phyloP scores from a whole-genome alignment of 768 basidiomycete genomes.

The Fomitopsis serialis region DNA sequence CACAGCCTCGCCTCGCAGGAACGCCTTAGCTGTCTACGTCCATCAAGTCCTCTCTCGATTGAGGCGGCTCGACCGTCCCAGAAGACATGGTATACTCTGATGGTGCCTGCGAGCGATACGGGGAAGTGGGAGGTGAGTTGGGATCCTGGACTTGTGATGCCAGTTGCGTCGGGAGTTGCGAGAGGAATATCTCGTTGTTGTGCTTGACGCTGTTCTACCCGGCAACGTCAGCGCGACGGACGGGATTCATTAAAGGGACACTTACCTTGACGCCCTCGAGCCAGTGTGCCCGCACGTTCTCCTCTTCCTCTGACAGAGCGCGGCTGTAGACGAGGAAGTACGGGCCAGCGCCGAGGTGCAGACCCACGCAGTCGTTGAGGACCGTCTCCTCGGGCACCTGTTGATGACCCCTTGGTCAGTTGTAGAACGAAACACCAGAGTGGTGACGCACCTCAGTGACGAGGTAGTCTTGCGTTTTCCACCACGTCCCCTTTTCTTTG shows the following conservation, averaged over 20 bases:
- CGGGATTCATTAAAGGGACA: not conserved
- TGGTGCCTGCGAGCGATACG: conserved; percentile 8
- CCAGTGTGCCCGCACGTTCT: conserved; percentile 21
- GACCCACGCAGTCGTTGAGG: conserved; percentile 60
- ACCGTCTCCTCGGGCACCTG: conserved; percentile 71
- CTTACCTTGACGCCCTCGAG: conserved; percentile 25
- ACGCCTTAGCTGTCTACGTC: conserved; percentile 9
- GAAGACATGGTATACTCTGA: conserved; percentile 18
- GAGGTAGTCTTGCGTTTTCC: conserved; percentile 70
- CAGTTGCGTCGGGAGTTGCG: conserved; percentile 25
- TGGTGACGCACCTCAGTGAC: conserved; percentile 51
- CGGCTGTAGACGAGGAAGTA: conserved; percentile 70
- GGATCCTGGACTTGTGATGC: conserved; percentile 16
- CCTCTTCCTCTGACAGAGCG: conserved; percentile 21
- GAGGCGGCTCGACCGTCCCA: conserved; percentile 13
- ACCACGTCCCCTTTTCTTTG: conserved; percentile 65
- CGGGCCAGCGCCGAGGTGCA: conserved; percentile 74
- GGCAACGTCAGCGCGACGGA: not conserved
- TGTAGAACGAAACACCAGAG: not conserved
- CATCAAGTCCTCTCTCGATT: conserved; percentile 19
- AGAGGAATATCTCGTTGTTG: conserved; percentile 32
- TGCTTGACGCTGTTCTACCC: conserved; percentile 29
- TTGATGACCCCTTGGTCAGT: not conserved
- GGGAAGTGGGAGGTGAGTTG: conserved; percentile 19
- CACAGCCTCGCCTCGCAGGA: too few species aligned